A percentile compares a stretch with the other conserved stretches of the same genome.
phyloP scores from a whole-genome alignment of 306 rosid species.

The Macrotyloma uniflorum region DNA sequence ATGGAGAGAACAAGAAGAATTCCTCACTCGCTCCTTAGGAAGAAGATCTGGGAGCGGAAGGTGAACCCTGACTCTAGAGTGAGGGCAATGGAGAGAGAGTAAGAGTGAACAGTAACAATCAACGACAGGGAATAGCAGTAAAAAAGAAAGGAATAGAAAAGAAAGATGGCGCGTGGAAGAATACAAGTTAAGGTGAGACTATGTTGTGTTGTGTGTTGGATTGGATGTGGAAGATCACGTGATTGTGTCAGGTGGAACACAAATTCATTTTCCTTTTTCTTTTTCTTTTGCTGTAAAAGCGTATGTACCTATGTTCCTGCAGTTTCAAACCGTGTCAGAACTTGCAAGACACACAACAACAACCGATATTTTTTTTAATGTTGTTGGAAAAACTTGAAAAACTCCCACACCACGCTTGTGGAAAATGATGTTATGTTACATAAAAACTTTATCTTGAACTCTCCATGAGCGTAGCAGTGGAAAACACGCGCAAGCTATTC shows the following conservation, averaged over 20 bases:
- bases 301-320: not conserved
- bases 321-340: constrained; percentile 52
- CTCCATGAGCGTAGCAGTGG: no score
- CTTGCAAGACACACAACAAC: constrained; percentile 24
- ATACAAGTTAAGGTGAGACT: constrained; percentile 39
- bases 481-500: not conserved
- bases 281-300: constrained; percentile 33
- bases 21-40: constrained; percentile 14
- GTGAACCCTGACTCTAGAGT: constrained; percentile 12
- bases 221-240: constrained; percentile 53
- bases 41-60: constrained; percentile 46
- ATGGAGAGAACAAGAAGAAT: constrained; percentile 3
- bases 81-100: constrained; percentile 7
- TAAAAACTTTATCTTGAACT: constrained; percentile 20
- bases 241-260: constrained; percentile 60
- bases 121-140: not conserved
- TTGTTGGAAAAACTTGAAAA: not conserved
- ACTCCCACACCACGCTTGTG: not conserved
- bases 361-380: constrained; percentile 5
- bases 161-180: constrained; percentile 62
- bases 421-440: not conserved
- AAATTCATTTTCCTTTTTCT: constrained; percentile 17
- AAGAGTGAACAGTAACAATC: not conserved
- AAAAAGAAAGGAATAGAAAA: not conserved
- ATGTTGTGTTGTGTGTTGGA: not conserved